Conservation (phyloP, 495 filamentous ascomycete genomes). For the Oidiodendron maius region DNA sequence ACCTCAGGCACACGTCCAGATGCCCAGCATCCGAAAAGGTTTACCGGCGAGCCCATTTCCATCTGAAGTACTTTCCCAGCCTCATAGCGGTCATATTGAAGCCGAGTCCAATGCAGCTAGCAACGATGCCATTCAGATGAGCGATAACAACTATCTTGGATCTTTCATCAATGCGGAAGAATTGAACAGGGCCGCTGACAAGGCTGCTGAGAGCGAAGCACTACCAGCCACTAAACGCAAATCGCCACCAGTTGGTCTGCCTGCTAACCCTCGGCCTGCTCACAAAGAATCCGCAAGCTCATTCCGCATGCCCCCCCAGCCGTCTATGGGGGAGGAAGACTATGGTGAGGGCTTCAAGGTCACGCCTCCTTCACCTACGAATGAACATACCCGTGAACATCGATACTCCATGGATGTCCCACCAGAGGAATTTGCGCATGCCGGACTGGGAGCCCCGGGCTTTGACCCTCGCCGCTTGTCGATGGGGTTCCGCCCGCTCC, state of each 20-base stretch:
- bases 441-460: conserved; percentile 44
- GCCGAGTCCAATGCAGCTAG: conserved; percentile 29
- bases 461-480: conserved; percentile 71
- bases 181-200: background rate
- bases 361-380: conserved; percentile 37
- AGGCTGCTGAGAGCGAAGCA: conserved; percentile 3
- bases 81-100: conserved; percentile 14
- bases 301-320: background rate
- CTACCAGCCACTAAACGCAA: conserved; percentile 1
- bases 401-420: conserved; percentile 23
- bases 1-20: conserved; percentile 12
- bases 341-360: conserved; percentile 56
- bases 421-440: conserved; percentile 19
- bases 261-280: conserved; percentile 21
- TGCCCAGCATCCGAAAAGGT: conserved; percentile 11
- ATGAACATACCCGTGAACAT: conserved; percentile 15
- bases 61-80: conserved; percentile 21
- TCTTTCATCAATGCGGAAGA: conserved; percentile 24
- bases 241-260: conserved; percentile 9
- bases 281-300: conserved; percentile 32
- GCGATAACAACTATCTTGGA: conserved; percentile 41
- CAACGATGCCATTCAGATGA: conserved; percentile 27
- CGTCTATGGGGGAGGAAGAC: conserved; percentile 28
- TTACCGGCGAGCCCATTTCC: conserved; percentile 14
- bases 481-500: conserved; percentile 87